Conservation (phyloP, 2,329 filamentous ascomycete genomes). For the Calonectria ilicicola region DNA sequence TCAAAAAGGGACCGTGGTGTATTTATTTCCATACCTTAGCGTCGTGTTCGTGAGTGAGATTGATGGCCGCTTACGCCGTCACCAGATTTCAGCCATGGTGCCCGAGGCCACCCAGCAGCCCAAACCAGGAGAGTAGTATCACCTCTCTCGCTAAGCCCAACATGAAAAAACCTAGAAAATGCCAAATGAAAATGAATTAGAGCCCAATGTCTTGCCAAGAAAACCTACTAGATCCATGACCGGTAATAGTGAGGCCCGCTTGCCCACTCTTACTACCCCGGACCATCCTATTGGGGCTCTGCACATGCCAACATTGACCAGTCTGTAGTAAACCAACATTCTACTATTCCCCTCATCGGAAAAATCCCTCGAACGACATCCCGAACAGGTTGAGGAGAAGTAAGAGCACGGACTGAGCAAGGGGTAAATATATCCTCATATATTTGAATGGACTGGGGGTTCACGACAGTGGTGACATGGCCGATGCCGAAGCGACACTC, state of each 20-base stretch:
- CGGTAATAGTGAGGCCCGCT: background rate
- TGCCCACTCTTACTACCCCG: background rate
- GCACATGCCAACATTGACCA: background rate
- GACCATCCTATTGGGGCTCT: background rate
- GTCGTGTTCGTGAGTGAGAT: background rate
- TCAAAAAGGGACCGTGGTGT: background rate
- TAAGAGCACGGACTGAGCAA: background rate
- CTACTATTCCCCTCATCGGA: background rate
- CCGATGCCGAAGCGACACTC: background rate
- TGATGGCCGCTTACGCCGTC: conserved; percentile 1
- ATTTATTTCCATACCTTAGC: background rate
- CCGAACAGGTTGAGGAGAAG: background rate
- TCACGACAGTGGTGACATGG: background rate
- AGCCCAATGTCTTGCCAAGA: no score
- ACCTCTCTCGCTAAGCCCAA: background rate
- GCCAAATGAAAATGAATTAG: background rate
- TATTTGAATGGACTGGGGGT: background rate
- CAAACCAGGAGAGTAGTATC: background rate
- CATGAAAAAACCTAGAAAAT: no score
- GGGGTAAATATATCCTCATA: background rate
- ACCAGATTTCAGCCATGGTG: background rate
- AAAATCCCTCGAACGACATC: background rate
- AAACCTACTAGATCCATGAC: background rate
- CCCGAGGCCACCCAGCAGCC: background rate
- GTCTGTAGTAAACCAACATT: background rate